Evolutionary conservation across 306 rosid genomes (phyloP).

Genomic region (cucumber (Cucumis sativus)): DNA sequence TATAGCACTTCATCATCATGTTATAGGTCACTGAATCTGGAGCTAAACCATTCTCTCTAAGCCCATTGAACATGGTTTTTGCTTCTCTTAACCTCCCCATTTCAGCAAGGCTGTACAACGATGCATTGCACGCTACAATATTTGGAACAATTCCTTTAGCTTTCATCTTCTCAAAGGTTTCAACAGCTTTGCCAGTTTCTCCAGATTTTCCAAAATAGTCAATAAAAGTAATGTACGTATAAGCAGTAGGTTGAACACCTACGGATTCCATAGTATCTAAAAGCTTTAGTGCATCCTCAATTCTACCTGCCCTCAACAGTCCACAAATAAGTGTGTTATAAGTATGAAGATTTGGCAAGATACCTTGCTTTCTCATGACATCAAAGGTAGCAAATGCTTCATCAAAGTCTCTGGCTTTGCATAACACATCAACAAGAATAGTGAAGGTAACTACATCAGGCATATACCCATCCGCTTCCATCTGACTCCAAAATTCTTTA

Average conservation of each 20-base stretch:
- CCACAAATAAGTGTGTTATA: conserved; percentile 78
- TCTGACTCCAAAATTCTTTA: conserved; percentile 62
- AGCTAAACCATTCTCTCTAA: conserved; percentile 56
- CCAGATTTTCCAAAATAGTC: conserved; percentile 87
- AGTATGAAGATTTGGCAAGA: conserved; percentile 77
- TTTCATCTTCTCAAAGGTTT: conserved; percentile 70
- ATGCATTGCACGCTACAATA: conserved; percentile 77
- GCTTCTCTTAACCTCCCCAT: conserved; percentile 68
- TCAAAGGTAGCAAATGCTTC: conserved; percentile 58
- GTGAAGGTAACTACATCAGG: conserved; percentile 87
- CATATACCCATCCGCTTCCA: conserved; percentile 79
- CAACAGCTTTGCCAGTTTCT: conserved; percentile 62
- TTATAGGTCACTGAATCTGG: conserved; percentile 83
- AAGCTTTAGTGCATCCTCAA: conserved; percentile 65
- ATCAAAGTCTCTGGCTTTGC: conserved; percentile 56
- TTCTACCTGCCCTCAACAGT: conserved; percentile 42
- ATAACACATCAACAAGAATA: conserved; percentile 54
- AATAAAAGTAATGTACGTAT: conserved; percentile 71
- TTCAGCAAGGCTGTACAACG: conserved; percentile 74
- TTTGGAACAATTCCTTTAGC: conserved; percentile 63
- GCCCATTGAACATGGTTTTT: conserved; percentile 45
- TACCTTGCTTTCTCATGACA: conserved; percentile 48
- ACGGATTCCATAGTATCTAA: conserved; percentile 50
- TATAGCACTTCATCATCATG: conserved; percentile 91
- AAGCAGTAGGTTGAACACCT: conserved; percentile 68